These are phyloP conservation scores for Hymenochaete sp. DNA, from an alignment of 1,284 basidiomycete species.

Conservation along the genomic window DNA sequence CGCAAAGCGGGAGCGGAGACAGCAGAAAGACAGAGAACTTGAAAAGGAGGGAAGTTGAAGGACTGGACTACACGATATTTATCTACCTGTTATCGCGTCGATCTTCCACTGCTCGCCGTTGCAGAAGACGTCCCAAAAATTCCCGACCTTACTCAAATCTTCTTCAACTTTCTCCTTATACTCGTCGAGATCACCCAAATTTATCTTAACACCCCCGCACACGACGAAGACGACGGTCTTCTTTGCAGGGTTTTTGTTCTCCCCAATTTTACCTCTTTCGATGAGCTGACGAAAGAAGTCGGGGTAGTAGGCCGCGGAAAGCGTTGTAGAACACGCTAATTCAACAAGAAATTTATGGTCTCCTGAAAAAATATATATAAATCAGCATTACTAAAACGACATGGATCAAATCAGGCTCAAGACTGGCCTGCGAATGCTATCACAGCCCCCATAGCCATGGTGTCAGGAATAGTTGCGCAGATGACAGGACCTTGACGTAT, in stretches of 20 bases:
- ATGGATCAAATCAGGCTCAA: slow-evolving; percentile 1
- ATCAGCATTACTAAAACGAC: background rate
- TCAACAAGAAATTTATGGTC: slow-evolving; percentile 69
- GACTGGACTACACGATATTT: background rate
- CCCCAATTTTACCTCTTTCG: slow-evolving; percentile 23
- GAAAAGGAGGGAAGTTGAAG: slow-evolving; percentile 19
- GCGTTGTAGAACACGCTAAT: slow-evolving; percentile 59
- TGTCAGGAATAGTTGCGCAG: slow-evolving; percentile 56
- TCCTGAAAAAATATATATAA: slow-evolving; percentile 32
- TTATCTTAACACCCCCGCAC: slow-evolving; percentile 67
- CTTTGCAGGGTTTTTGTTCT: slow-evolving; percentile 20
- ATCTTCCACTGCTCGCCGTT: slow-evolving; percentile 31
- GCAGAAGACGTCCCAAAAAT: slow-evolving; percentile 31
- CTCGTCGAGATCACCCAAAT: slow-evolving; percentile 40
- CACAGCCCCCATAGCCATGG: slow-evolving; percentile 53
- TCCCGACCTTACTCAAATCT: slow-evolving; percentile 24
- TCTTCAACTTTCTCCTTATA: slow-evolving; percentile 35
- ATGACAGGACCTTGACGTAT: slow-evolving; percentile 44
- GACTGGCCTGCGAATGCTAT: slow-evolving; percentile 46
- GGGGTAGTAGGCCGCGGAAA: slow-evolving; percentile 53
- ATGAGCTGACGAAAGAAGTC: slow-evolving; percentile 46
- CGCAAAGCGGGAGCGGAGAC: slow-evolving; percentile 43
- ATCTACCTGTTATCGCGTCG: background rate
- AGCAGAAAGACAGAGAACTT: slow-evolving; percentile 30
- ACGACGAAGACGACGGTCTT: slow-evolving; percentile 53